These are phyloP conservation scores for Linanthus parryae DNA, from an alignment of 148 eudicot species.

Conservation along the genomic window DNA sequence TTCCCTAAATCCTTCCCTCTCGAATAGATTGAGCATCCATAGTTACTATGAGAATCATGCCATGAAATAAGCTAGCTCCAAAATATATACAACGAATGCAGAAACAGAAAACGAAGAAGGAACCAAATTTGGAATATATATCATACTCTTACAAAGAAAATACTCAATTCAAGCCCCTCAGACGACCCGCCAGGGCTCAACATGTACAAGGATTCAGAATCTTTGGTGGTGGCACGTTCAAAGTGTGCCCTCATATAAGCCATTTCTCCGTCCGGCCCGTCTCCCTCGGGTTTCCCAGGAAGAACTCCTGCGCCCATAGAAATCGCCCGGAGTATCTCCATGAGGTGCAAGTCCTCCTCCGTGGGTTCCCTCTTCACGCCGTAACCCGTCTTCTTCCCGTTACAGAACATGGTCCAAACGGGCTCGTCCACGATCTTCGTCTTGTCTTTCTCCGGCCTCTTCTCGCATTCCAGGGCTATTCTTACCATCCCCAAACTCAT, in stretches of 20 bases:
- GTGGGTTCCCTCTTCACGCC: conserved; percentile 55
- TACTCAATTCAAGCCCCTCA: conserved; percentile 66
- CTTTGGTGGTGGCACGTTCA: conserved; percentile 62
- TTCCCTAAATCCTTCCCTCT: too few species aligned
- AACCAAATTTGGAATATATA: too few species aligned
- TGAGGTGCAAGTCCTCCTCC: conserved; percentile 59
- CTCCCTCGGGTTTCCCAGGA: conserved; percentile 40
- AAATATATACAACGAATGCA: too few species aligned
- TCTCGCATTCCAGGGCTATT: conserved; percentile 75
- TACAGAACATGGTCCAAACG: conserved; percentile 62
- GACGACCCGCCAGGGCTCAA: conserved; percentile 63
- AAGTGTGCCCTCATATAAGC: conserved; percentile 69
- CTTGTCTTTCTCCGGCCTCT: conserved; percentile 25
- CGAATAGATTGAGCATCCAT: too few species aligned
- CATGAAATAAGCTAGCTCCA: too few species aligned
- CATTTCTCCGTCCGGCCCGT: conserved; percentile 58
- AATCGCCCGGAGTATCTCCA: conserved; percentile 58
- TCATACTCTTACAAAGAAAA: conserved; percentile 73
- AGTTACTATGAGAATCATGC: too few species aligned
- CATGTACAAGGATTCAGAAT: conserved; percentile 79
- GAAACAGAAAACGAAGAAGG: too few species aligned
- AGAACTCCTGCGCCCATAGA: conserved; percentile 81
- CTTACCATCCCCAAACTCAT: conserved; percentile 61
- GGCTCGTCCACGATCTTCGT: conserved; percentile 49
- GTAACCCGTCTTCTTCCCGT: conserved; percentile 64